A percentile compares a stretch with the other conserved stretches of the same genome.
These are phyloP conservation scores for Lizanozyma gosingica DNA, from an alignment of 1,139 yeast genomes.

Conservation along the genomic window DNA sequence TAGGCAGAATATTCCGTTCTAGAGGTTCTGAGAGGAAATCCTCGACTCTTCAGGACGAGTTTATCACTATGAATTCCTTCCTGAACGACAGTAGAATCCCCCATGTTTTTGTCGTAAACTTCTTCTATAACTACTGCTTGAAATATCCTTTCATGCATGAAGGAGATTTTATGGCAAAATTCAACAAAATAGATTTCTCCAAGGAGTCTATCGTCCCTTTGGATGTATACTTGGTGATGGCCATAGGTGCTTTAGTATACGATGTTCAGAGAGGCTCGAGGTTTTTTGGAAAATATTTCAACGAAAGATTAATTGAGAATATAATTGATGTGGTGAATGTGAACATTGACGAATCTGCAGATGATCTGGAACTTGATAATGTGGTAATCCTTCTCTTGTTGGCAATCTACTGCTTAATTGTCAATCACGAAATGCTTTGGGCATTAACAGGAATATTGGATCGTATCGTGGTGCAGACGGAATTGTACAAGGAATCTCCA, in stretches of 20 bases:
- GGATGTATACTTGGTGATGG: slow-evolving; percentile 40
- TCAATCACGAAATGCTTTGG: slow-evolving; percentile 25
- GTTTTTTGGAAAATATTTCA: slow-evolving; percentile 21
- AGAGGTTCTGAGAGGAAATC: slow-evolving; percentile 2
- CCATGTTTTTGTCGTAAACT: neutral
- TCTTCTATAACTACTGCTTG: neutral
- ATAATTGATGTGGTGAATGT: slow-evolving; percentile 28
- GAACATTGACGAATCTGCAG: slow-evolving; percentile 10
- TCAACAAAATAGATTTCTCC: slow-evolving; percentile 21
- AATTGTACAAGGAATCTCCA: slow-evolving; percentile 10
- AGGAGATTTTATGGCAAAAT: slow-evolving; percentile 21
- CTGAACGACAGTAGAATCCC: slow-evolving; percentile 8
- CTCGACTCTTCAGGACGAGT: slow-evolving; percentile 23
- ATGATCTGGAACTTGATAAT: slow-evolving; percentile 14
- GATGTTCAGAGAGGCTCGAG: slow-evolving; percentile 18
- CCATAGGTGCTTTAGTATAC: slow-evolving; percentile 34
- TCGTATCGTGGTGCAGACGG: slow-evolving; percentile 19
- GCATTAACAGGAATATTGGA: slow-evolving; percentile 25
- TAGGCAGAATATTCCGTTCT: neutral
- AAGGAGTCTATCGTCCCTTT: slow-evolving; percentile 18
- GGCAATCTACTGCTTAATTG: slow-evolving; percentile 21
- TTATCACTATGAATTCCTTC: slow-evolving; percentile 26
- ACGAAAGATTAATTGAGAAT: slow-evolving; percentile 22
- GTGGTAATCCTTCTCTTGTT: slow-evolving; percentile 21
- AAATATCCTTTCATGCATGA: slow-evolving; percentile 34